Evolutionary conservation across 768 basidiomycete genomes (phyloP).

Genomic region (Suillus weaverae): DNA sequence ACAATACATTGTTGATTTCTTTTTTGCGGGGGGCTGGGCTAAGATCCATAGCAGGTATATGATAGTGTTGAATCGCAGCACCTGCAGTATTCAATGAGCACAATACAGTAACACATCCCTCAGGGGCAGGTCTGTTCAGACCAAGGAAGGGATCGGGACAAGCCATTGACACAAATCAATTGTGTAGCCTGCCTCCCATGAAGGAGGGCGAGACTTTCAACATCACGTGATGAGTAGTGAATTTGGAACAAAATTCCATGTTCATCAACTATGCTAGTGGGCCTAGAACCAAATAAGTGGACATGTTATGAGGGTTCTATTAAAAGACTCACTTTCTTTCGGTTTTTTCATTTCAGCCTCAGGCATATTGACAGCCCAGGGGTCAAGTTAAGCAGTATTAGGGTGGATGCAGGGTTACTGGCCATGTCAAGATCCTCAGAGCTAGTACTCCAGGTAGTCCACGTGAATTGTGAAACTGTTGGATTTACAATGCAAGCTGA

Average conservation of each 20-base stretch:
- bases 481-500: no score
- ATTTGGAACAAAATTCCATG: neutral
- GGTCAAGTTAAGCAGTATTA: no score
- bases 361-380: no score
- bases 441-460: no score
- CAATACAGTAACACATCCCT: neutral
- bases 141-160: neutral
- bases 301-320: no score
- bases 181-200: neutral
- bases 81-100: neutral
- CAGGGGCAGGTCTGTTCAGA: neutral
- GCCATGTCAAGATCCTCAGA: no score
- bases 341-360: no score
- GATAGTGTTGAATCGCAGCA: neutral
- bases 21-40: neutral
- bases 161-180: neutral
- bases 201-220: neutral
- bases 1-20: neutral
- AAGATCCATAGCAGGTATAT: neutral
- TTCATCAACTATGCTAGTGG: neutral
- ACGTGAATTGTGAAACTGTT: no score
- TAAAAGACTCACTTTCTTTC: no score
- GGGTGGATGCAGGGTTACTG: no score
- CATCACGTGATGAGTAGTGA: neutral
- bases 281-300: neutral